Evolutionary conservation across 2,329 filamentous ascomycete genomes (phyloP).

Genomic region (Paracamarosporium sp.): DNA sequence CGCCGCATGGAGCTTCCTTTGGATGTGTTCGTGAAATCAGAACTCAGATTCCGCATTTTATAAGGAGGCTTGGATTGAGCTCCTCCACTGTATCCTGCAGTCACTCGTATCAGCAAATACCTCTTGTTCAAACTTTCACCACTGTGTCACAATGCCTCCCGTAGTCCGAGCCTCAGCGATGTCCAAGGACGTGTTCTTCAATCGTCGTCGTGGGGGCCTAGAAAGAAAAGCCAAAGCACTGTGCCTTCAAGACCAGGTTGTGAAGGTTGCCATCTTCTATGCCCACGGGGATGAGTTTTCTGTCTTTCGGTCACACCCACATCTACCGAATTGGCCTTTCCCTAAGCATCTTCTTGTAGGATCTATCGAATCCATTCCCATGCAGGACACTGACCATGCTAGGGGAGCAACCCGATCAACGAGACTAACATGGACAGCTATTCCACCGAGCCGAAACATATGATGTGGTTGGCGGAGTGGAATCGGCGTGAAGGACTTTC

Average conservation of each 20-base stretch:
- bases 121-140: not conserved
- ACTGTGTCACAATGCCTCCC: not conserved
- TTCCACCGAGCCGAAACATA: not conserved
- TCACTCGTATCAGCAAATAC: not conserved
- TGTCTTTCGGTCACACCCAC: slow-evolving; percentile 11
- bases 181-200: slow-evolving; percentile 7
- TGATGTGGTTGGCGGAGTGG: not conserved
- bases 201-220: slow-evolving; percentile 2
- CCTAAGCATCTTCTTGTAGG: not conserved
- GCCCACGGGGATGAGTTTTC: slow-evolving; percentile 4
- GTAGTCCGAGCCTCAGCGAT: not conserved
- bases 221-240: slow-evolving; percentile 9
- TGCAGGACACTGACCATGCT: not conserved
- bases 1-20: too few species aligned
- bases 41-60: not conserved
- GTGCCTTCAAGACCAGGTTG: slow-evolving; percentile 4
- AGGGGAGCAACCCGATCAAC: not conserved
- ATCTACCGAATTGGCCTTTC: slow-evolving; percentile 1
- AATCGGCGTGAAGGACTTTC: not conserved
- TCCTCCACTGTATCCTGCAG: not conserved
- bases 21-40: not conserved
- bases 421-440: slow-evolving; percentile 1
- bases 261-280: slow-evolving; percentile 11
- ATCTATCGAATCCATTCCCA: not conserved
- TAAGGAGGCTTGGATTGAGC: not conserved